Percentiles rank a stretch among this genome's conserved stretches.
These are phyloP conservation scores for Acacia confusa DNA, from an alignment of 306 rosid genomes.

Conservation along the genomic window DNA sequence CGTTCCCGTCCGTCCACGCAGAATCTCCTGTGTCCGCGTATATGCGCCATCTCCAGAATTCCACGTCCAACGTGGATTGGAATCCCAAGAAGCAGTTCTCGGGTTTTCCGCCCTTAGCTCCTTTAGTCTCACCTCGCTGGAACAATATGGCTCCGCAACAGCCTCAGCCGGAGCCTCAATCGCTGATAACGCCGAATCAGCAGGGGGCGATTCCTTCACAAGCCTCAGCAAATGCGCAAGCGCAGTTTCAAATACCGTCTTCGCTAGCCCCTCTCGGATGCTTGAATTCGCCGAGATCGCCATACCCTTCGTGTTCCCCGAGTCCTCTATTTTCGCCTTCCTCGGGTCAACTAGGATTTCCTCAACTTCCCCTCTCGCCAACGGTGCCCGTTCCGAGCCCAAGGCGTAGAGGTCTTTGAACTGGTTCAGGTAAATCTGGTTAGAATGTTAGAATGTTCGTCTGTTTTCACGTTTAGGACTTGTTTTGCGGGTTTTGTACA, in stretches of 20 bases:
- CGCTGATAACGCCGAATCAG: constrained; percentile 21
- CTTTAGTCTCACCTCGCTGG: constrained; percentile 65
- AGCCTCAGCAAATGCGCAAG: constrained; percentile 13
- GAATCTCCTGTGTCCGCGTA: constrained; percentile 76
- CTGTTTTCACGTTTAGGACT: constrained; percentile 27
- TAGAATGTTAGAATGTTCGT: constrained; percentile 29
- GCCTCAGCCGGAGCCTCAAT: constrained; percentile 32
- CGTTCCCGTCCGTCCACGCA: constrained; percentile 56
- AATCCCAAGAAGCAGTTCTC: constrained; percentile 52
- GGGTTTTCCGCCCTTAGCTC: constrained; percentile 60
- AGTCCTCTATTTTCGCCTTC: constrained; percentile 49
- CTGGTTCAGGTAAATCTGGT: constrained; percentile 38
- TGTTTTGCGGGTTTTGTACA: constrained; percentile 41
- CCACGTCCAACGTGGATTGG: constrained; percentile 36
- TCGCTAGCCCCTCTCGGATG: constrained; percentile 62
- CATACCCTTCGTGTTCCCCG: constrained; percentile 50
- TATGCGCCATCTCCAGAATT: constrained; percentile 54
- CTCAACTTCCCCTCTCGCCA: constrained; percentile 72
- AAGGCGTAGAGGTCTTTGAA: constrained; percentile 58
- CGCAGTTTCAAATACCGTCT: constrained; percentile 45
- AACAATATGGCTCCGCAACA: constrained; percentile 36
- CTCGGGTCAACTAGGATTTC: constrained; percentile 50
- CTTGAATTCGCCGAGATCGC: constrained; percentile 70
- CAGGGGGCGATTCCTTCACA: constrained; percentile 31
- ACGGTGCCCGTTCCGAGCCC: constrained; percentile 68